Evolutionary conservation across 805 yeast genomes (phyloP).

Genomic region (Metschnikowia noctiluminum): DNA sequence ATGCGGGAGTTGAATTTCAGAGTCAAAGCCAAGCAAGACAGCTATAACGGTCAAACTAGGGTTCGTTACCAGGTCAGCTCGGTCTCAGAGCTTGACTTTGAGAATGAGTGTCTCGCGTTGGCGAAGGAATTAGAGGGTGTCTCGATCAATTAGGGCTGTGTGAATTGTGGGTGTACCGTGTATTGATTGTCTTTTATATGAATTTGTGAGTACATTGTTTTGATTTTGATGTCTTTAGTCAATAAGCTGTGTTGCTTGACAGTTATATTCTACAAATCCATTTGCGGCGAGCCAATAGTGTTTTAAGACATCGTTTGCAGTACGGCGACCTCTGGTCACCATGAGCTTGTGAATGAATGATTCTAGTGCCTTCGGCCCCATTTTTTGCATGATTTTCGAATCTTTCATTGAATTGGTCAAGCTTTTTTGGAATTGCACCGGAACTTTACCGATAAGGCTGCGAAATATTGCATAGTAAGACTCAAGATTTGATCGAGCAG

Average conservation of each 20-base stretch:
- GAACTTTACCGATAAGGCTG: constrained; percentile 44
- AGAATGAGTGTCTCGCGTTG: constrained; percentile 58
- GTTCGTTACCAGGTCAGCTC: constrained; percentile 69
- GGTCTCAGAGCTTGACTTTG: constrained; percentile 50
- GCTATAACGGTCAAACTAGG: constrained; percentile 73
- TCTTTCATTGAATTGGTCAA: constrained; percentile 5
- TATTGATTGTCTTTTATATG: not conserved
- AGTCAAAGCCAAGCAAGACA: constrained; percentile 78
- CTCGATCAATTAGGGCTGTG: not conserved
- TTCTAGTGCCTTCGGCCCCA: constrained; percentile 32
- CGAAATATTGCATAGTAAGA: constrained; percentile 52
- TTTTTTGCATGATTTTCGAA: constrained; percentile 5
- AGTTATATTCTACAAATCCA: constrained; percentile 45
- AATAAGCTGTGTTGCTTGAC: not conserved
- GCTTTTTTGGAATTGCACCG: constrained; percentile 39
- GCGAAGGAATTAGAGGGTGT: constrained; percentile 36
- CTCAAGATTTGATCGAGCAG: constrained; percentile 60
- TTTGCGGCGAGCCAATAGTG: constrained; percentile 65
- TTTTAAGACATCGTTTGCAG: constrained; percentile 54
- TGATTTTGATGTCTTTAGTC: not conserved
- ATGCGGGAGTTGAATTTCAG: constrained; percentile 74
- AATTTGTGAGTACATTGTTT: not conserved
- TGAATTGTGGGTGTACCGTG: not conserved
- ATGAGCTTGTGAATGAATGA: constrained; percentile 52
- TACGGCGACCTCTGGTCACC: constrained; percentile 64